Conservation (phyloP, 805 yeast genomes). For the Yamadazyma olivae region DNA sequence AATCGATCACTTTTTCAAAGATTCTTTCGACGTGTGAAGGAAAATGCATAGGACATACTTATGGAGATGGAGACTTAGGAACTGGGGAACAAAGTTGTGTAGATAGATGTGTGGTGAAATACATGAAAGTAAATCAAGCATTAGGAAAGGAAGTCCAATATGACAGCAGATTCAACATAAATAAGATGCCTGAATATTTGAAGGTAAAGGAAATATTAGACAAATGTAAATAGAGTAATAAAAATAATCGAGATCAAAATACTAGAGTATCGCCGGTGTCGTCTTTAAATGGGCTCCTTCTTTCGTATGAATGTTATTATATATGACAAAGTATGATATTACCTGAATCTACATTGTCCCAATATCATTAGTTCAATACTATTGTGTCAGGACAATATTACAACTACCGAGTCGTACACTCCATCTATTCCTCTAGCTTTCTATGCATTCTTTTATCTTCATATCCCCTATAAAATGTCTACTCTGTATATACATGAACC, state of each 20-base stretch:
- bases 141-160: conserved; percentile 54
- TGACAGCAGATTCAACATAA: conserved; percentile 16
- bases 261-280: conserved; percentile 6
- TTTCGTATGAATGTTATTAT: no score
- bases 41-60: conserved; percentile 85
- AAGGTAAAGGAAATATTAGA: conserved; percentile 14
- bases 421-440: no score
- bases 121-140: conserved; percentile 65
- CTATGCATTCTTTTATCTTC: no score
- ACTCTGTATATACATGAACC: no score
- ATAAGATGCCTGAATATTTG: conserved; percentile 40
- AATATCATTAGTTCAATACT: no score
- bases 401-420: no score
- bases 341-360: no score
- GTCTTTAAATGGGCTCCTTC: conserved; percentile 30
- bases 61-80: conserved; percentile 78
- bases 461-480: no score
- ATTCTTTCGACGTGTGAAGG: conserved; percentile 59
- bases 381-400: no score
- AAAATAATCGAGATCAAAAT: conserved; percentile 29
- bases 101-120: conserved; percentile 84
- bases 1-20: conserved; percentile 52
- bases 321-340: no score
- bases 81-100: conserved; percentile 83
- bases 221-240: neutral